A percentile compares a stretch with the other conserved stretches of the same genome.
Evolutionary conservation across 2,329 filamentous ascomycete species (phyloP).

Genomic region (Penicillium sp.): DNA sequence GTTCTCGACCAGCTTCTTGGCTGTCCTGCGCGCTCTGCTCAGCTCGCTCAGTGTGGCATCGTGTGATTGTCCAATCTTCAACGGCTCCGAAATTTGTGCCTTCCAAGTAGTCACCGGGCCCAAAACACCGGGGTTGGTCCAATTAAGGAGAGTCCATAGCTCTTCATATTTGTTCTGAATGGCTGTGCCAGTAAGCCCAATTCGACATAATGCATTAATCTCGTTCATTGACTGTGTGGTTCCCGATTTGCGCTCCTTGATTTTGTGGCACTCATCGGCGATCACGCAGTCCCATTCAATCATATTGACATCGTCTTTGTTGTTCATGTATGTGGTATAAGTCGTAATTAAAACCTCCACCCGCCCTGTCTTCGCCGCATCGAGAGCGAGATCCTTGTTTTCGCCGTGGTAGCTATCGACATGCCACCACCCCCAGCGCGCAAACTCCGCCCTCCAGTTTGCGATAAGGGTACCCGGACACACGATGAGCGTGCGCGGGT

Average conservation of each 20-base stretch:
- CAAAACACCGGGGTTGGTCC: slow-evolving; percentile 80
- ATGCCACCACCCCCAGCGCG: slow-evolving; percentile 95
- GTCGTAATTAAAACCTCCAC: slow-evolving; percentile 93
- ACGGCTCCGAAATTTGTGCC: slow-evolving; percentile 68
- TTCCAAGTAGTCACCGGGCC: slow-evolving; percentile 72
- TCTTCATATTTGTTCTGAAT: slow-evolving; percentile 99
- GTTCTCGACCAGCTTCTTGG: slow-evolving; percentile 78
- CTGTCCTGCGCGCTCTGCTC: slow-evolving; percentile 73
- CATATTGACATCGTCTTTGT: slow-evolving; percentile 72
- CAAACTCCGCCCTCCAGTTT: slow-evolving; percentile 86
- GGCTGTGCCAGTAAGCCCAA: slow-evolving; percentile 89
- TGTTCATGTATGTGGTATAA: slow-evolving; percentile 79
- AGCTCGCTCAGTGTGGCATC: slow-evolving; percentile 82
- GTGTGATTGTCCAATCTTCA: slow-evolving; percentile 86
- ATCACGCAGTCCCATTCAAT: slow-evolving; percentile 91
- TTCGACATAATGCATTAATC: slow-evolving; percentile 84
- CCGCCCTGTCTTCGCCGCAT: slow-evolving; percentile 69
- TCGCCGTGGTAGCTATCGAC: slow-evolving; percentile 76
- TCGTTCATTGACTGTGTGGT: slow-evolving; percentile 84
- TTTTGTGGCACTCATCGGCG: slow-evolving; percentile 85
- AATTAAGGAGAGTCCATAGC: slow-evolving; percentile 92
- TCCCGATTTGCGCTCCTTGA: slow-evolving; percentile 75
- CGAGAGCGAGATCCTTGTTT: slow-evolving; percentile 64
- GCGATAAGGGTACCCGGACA: slow-evolving; percentile 84
- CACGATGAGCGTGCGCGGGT: slow-evolving; percentile 77